These are phyloP conservation scores for Erodium moschatum DNA, from an alignment of 441 rosid genomes.

Conservation along the genomic window DNA sequence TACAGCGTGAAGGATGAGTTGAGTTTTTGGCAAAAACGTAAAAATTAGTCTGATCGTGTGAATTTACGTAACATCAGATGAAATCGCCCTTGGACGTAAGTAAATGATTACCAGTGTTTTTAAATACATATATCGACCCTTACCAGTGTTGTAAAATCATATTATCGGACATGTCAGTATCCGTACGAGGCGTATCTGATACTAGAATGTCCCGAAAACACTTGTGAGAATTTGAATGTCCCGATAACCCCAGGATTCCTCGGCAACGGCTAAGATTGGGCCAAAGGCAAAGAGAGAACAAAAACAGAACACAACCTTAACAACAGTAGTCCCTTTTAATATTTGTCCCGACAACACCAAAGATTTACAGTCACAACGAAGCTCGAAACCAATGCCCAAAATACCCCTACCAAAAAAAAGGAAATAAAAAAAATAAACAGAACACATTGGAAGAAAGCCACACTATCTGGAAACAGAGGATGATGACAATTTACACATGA, in stretches of 20 bases:
- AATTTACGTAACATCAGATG: too few relatives aligned
- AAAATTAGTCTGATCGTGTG: too few relatives aligned
- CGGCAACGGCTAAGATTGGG: too few relatives aligned
- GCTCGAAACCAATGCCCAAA: conserved; percentile 28
- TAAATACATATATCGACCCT: too few relatives aligned
- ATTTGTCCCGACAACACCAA: neutral
- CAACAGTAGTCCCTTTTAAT: neutral
- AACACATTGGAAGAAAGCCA: neutral
- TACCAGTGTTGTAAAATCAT: neutral
- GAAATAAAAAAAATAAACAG: conserved; percentile 14
- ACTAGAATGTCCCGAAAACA: too few relatives aligned
- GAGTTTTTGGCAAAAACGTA: too few relatives aligned
- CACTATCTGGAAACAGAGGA: neutral
- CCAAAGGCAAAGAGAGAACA: neutral
- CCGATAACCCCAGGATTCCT: too few relatives aligned
- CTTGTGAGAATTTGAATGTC: too few relatives aligned
- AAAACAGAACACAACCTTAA: too few relatives aligned
- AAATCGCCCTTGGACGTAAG: too few relatives aligned
- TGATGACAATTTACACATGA: neutral
- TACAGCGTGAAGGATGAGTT: too few relatives aligned
- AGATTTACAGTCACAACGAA: conserved; percentile 23
- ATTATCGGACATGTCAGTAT: neutral
- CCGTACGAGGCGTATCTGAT: too few relatives aligned
- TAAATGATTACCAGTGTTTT: neutral
- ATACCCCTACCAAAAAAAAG: conserved; percentile 24